Evolutionary conservation across 2,329 filamentous ascomycete genomes (phyloP).

Genomic region (Paramyrothecium roridum): DNA sequence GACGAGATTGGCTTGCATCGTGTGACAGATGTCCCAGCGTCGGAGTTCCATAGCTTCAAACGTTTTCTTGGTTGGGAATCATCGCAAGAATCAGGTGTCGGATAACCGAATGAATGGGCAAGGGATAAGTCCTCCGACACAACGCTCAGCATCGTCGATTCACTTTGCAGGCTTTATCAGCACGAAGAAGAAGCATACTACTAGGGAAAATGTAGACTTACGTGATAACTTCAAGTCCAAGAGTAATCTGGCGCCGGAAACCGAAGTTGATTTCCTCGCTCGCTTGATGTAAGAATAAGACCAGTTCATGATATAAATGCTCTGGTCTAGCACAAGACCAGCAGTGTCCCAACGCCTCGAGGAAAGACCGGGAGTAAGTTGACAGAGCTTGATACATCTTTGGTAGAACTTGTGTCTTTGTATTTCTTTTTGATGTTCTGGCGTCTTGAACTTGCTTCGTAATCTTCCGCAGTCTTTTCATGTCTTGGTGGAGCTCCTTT

Average conservation of each 20-base stretch:
- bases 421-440: not conserved
- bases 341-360: not conserved
- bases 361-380: not conserved
- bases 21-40: not conserved
- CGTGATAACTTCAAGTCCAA: not conserved
- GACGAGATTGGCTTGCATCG: not conserved
- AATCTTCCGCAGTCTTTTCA: not conserved
- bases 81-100: not conserved
- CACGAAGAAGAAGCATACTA: not conserved
- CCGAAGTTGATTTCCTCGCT: not conserved
- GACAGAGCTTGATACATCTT: not conserved
- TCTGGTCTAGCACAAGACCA: not conserved
- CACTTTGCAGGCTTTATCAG: not conserved
- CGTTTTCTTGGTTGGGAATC: not conserved
- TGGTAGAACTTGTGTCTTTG: not conserved
- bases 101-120: not conserved
- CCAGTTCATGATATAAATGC: not conserved
- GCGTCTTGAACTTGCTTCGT: not conserved
- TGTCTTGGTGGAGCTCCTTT: not conserved
- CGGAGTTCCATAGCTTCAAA: not conserved
- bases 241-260: not conserved
- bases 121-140: not conserved
- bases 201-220: not conserved
- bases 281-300: not conserved
- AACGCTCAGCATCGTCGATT: not conserved